These are phyloP conservation scores for Pythium vanterpoolii DNA, from an alignment of 352 stramenopile species.

Conservation along the genomic window DNA sequence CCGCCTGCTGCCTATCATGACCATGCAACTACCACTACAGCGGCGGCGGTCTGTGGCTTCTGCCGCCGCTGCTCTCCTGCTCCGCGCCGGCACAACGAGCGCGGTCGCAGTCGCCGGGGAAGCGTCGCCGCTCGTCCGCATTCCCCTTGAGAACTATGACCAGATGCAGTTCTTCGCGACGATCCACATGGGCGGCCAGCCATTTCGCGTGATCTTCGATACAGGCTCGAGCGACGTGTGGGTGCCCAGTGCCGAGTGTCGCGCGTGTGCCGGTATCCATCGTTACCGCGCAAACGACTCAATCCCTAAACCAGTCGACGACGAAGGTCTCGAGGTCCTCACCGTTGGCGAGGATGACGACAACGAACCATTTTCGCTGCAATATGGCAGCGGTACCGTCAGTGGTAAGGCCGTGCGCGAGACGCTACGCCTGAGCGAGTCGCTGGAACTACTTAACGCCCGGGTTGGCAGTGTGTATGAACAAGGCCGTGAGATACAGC, in stretches of 20 bases:
- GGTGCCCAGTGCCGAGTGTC: slow-evolving; percentile 29
- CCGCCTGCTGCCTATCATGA: not conserved
- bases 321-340: not conserved
- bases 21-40: not conserved
- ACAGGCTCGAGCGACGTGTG: slow-evolving; percentile 43
- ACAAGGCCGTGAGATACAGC: slow-evolving; percentile 28
- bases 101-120: not conserved
- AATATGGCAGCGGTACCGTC: slow-evolving; percentile 37
- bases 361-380: slow-evolving; percentile 17
- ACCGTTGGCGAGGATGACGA: slow-evolving; percentile 1
- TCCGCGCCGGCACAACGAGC: not conserved
- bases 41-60: not conserved
- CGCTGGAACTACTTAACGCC: slow-evolving; percentile 6
- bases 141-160: slow-evolving; percentile 36
- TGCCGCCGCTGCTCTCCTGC: not conserved
- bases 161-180: slow-evolving; percentile 42
- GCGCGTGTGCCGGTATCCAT: slow-evolving; percentile 25
- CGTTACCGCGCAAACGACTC: slow-evolving; percentile 28
- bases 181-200: slow-evolving; percentile 30
- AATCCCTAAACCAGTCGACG: no score
- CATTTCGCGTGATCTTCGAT: slow-evolving; percentile 46
- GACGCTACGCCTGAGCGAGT: slow-evolving; percentile 17
- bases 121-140: slow-evolving; percentile 15
- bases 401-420: slow-evolving; percentile 22
- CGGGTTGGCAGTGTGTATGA: slow-evolving; percentile 26